Evolutionary conservation across 1,139 yeast genomes (phyloP).

Genomic region (Candida tunisiensis): DNA sequence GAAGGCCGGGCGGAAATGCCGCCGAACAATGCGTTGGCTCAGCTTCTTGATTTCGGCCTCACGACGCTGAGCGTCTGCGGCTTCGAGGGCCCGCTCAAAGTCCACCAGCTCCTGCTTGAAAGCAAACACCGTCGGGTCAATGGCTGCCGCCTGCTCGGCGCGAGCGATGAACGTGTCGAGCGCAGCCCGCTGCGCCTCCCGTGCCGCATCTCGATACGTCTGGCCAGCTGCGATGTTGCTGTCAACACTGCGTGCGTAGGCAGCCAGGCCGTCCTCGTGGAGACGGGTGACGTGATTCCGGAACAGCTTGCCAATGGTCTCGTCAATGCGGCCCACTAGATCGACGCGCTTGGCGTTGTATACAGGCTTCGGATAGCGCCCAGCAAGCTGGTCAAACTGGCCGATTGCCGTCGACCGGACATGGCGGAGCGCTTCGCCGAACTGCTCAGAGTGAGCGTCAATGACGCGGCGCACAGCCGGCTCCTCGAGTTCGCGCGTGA

Average conservation of each 20-base stretch:
- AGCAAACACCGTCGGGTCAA: conserved; percentile 13
- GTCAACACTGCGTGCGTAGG: conserved; percentile 5
- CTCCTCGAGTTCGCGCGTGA: conserved; percentile 22
- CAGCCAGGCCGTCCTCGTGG: conserved; percentile 11
- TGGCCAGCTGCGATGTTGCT: conserved; percentile 1
- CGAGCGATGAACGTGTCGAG: conserved; percentile 12
- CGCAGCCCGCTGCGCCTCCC: conserved; percentile 11
- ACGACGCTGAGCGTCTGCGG: conserved; percentile 24
- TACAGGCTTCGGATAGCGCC: conserved; percentile 51
- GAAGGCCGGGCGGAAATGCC: too few species aligned
- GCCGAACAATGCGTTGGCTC: conserved; percentile 9
- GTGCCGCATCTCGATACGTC: conserved; percentile 16
- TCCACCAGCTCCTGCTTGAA: conserved; percentile 16
- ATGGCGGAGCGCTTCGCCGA: conserved; percentile 13
- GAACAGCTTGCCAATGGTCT: conserved; percentile 21
- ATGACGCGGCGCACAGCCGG: conserved; percentile 5
- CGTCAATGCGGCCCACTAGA: conserved; percentile 21
- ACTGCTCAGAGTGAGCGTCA: conserved; percentile 10
- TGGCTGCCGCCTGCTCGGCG: conserved; percentile 10
- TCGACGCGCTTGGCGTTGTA: conserved; percentile 42
- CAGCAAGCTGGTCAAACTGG: conserved; percentile 50
- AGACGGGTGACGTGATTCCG: conserved; percentile 24
- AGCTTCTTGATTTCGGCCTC: conserved; percentile 26
- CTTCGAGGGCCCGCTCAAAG: conserved; percentile 12
- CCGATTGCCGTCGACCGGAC: conserved; percentile 24